A percentile compares a stretch with the other conserved stretches of the same genome.
These are phyloP conservation scores for Penicillium sp. DNA, from an alignment of 2,329 filamentous ascomycete species.

Conservation along the genomic window DNA sequence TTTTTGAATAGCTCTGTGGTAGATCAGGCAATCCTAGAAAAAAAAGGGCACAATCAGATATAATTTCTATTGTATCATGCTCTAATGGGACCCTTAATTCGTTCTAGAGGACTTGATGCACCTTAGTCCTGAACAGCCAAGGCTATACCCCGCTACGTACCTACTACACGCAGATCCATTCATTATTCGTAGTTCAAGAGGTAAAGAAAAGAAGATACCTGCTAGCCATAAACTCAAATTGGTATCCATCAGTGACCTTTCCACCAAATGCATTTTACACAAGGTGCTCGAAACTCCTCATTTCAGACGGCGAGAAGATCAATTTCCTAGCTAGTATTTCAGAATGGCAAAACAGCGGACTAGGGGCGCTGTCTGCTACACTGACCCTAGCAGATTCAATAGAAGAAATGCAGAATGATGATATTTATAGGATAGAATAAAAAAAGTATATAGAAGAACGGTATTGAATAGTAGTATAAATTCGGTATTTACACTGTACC, in stretches of 20 bases:
- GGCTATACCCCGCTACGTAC: too few relatives aligned
- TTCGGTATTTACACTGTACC: conserved; percentile 28
- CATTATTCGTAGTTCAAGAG: not conserved
- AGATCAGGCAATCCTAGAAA: too few relatives aligned
- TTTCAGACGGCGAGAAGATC: conserved; percentile 70
- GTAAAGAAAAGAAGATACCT: not conserved
- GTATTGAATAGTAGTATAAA: not conserved
- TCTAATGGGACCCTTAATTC: too few relatives aligned
- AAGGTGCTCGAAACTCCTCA: conserved; percentile 1
- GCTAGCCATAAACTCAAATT: not conserved
- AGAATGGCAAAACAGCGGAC: conserved; percentile 51
- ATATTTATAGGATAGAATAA: not conserved
- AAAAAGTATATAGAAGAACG: not conserved
- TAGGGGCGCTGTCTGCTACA: conserved; percentile 46
- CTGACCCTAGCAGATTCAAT: conserved; percentile 60
- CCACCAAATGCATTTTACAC: not conserved
- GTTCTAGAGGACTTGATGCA: too few relatives aligned
- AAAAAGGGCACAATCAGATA: too few relatives aligned
- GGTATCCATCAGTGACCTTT: not conserved
- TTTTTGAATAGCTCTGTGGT: not conserved
- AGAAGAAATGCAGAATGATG: conserved; percentile 27
- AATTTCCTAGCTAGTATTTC: conserved; percentile 63
- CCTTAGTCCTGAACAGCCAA: too few relatives aligned
- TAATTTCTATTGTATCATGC: too few relatives aligned
- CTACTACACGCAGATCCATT: too few relatives aligned